A percentile compares a stretch with the other conserved stretches of the same genome.
These are phyloP conservation scores for Parietichytrium sp. DNA, from an alignment of 108 stramenopile genomes.

Conservation along the genomic window DNA sequence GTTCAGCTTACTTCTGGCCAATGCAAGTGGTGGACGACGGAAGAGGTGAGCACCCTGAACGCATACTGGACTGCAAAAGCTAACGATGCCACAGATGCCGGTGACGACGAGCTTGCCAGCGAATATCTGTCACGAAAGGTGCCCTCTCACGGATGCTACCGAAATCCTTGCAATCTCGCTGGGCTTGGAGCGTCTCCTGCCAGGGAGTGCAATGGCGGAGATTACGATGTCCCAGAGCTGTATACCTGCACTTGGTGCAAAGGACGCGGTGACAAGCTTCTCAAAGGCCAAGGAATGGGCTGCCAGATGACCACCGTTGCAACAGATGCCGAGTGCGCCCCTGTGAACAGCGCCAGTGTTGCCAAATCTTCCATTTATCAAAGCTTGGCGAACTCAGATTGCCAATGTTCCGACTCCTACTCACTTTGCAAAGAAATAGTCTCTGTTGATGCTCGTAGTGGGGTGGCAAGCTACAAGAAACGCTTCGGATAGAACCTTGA, in stretches of 20 bases:
- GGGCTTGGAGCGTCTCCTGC: neutral
- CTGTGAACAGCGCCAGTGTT: neutral
- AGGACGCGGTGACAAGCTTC: neutral
- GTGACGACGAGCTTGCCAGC: neutral
- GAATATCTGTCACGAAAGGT: neutral
- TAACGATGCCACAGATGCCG: no score
- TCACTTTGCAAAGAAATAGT: neutral
- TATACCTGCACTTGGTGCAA: neutral
- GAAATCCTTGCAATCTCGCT: neutral
- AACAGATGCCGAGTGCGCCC: neutral
- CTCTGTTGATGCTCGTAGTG: no score
- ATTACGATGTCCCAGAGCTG: neutral
- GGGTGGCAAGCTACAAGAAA: no score
- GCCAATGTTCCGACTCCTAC: neutral
- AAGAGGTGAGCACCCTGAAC: neutral
- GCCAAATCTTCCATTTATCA: neutral
- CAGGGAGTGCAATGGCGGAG: neutral
- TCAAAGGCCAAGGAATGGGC: neutral
- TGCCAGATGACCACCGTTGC: neutral
- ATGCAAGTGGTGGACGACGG: constrained; percentile 1
- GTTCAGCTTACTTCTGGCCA: neutral
- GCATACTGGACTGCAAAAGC: no score
- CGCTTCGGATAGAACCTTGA: no score
- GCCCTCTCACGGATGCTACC: neutral
- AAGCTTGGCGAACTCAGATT: neutral